These are phyloP conservation scores for Evansstolkia leycettana DNA, from an alignment of 495 filamentous ascomycete genomes.

Conservation along the genomic window DNA sequence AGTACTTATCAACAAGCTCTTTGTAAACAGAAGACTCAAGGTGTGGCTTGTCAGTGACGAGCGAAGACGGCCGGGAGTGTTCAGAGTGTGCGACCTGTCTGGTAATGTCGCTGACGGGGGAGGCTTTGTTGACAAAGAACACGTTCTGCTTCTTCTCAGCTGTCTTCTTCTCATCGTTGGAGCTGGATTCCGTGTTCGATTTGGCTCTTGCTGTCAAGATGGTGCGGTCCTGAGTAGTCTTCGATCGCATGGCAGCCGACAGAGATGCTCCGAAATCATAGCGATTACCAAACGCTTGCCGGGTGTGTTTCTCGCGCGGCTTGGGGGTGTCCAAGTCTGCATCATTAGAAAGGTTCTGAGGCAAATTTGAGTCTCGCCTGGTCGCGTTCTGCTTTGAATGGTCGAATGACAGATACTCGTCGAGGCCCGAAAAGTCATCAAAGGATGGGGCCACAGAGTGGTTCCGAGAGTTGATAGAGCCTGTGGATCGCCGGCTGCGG, in stretches of 20 bases:
- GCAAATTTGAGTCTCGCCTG: conserved; percentile 36
- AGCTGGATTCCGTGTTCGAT: conserved; percentile 8
- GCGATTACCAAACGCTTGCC: conserved; percentile 74
- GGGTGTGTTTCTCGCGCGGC: conserved; percentile 45
- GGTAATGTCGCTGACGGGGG: conserved; percentile 11
- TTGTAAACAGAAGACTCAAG: conserved; percentile 78
- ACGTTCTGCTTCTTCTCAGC: conserved; percentile 5
- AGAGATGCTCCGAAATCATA: conserved; percentile 92
- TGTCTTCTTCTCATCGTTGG: conserved; percentile 3
- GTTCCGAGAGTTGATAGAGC: conserved; percentile 34
- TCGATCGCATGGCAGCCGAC: conserved; percentile 60
- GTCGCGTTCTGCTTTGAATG: conserved; percentile 38
- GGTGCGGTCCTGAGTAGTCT: conserved; percentile 42
- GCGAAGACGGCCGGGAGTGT: conserved; percentile 31
- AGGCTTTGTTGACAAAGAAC: conserved; percentile 6
- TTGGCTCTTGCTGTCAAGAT: conserved; percentile 27
- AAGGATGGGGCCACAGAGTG: conserved; percentile 50
- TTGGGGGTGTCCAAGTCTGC: conserved; percentile 24
- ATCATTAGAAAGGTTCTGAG: conserved; percentile 17
- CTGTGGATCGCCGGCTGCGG: conserved; percentile 52
- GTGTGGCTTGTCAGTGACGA: conserved; percentile 49
- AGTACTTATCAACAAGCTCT: conserved; percentile 94
- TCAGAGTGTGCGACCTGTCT: conserved; percentile 7
- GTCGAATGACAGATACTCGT: conserved; percentile 43
- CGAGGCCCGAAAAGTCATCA: conserved; percentile 57